Evolutionary conservation across 2,329 filamentous ascomycete species (phyloP), one percentile per base, ranked within the genome.

Genomic region (Juglanconis oblonga): DNA sequence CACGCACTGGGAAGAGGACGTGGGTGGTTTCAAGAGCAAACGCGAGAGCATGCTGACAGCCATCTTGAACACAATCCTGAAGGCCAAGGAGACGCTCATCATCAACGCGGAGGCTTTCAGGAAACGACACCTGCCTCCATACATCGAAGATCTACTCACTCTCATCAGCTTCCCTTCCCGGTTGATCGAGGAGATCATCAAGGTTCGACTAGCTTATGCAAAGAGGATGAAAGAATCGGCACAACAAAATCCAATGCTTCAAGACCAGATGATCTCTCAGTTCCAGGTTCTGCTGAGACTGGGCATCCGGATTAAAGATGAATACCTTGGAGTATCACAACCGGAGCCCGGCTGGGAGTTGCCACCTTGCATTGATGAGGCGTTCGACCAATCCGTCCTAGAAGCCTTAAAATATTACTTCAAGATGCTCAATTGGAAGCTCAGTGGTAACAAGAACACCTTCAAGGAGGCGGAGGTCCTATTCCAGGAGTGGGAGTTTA

Each of bases 381-480:
- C 92, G 47, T 99, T 98, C 69, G 95, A 98, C 71, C 84, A 88
- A 38, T 91, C 96, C 17, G 91, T 98, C 9, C 77, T 99, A 48
- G 94, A 97, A 69, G 93, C 94, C 0, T 80, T 99, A 67, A 96
- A 94, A 72, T 98, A 97, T 74, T 99, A 99, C 76, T 99, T 99
- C 82, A 95, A 94, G 73, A 93, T 99, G 84, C 81, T 99, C 49
- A 97, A 98, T 71, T 98, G 93, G 92, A 98, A 98, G 74, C 80
- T 99, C 56, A 93, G 90, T 67, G 91, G 92, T 58, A 98, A 98
- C 79, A 98, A 97, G 74, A 99, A 98, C 76, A 97, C 93, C 0
- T 99, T 99, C 83, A 98, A 98, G 72, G 95, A 99, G 74, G 95
- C 95, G 6, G 95, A 99, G 79, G 89, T 99, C 65, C 78, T 99